A percentile compares a stretch with the other conserved stretches of the same genome.
Evolutionary conservation across 2,329 filamentous ascomycete genomes (phyloP).

Genomic region (Pestalotiopsis sp.): DNA sequence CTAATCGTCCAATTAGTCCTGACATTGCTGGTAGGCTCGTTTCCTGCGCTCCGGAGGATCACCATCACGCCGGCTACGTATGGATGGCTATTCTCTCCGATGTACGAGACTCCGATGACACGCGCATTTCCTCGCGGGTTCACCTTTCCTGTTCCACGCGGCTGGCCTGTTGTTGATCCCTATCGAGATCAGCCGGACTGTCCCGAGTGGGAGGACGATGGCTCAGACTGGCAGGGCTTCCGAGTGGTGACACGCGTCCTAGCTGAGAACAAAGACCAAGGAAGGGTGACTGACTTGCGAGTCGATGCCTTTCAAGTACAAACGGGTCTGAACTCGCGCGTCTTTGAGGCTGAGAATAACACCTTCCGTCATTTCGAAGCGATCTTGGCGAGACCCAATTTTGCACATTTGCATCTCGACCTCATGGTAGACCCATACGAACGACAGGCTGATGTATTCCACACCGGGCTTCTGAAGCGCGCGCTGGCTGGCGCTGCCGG

Average conservation of each 20-base stretch:
- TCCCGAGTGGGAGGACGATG: background rate
- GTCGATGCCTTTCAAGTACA: background rate
- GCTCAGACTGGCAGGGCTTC: background rate
- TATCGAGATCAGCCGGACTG: background rate
- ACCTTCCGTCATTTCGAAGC: background rate
- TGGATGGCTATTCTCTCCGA: background rate
- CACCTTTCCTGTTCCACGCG: background rate
- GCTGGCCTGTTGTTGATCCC: background rate
- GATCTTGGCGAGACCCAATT: background rate
- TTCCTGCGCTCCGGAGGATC: background rate
- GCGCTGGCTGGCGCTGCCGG: background rate
- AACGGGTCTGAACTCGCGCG: background rate
- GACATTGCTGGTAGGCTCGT: background rate
- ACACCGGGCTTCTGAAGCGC: background rate
- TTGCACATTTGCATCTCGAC: background rate
- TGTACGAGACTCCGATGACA: background rate
- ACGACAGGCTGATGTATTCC: background rate
- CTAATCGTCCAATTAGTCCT: background rate
- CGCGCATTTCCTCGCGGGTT: background rate
- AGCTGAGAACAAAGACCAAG: background rate
- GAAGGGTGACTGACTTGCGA: background rate
- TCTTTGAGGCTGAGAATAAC: background rate
- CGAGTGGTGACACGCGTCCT: background rate
- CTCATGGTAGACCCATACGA: background rate
- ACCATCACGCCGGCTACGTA: background rate